phyloP scores from a whole-genome alignment of 768 basidiomycete species.

The Boletus barrowsii region DNA sequence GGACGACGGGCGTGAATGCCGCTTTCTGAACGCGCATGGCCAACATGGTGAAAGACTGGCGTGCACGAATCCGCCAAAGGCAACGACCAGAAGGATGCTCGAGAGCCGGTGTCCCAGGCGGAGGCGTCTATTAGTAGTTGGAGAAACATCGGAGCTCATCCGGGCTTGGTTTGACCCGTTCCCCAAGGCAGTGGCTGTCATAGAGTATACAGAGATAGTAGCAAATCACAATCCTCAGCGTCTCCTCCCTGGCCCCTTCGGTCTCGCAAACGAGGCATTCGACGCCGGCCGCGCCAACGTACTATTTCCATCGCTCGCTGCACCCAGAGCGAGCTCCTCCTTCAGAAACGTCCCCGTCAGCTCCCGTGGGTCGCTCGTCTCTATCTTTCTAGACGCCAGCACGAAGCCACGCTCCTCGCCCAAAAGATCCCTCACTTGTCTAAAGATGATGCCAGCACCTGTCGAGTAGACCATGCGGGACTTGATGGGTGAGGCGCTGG shows the following conservation, averaged over 20 bases:
- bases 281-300: conserved; percentile 12
- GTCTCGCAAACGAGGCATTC: conserved; percentile 60
- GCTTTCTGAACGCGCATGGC: conserved; percentile 11
- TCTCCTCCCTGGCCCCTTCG: conserved; percentile 64
- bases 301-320: conserved; percentile 4
- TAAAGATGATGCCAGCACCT: conserved; percentile 54
- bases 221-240: conserved; percentile 23
- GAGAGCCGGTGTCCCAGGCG: neutral
- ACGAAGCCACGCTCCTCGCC: conserved; percentile 39
- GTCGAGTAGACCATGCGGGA: conserved; percentile 89
- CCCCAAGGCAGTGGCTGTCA: neutral
- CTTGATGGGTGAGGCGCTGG: conserved; percentile 74
- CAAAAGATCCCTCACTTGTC: conserved; percentile 52
- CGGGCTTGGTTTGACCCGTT: neutral
- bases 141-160: conserved; percentile 24
- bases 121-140: neutral
- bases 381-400: conserved; percentile 62
- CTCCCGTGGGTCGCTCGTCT: conserved; percentile 79
- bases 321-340: conserved; percentile 48
- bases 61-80: neutral
- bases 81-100: neutral
- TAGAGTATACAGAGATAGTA: neutral
- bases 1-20: conserved; percentile 15
- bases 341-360: conserved; percentile 62
- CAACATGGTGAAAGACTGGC: conserved; percentile 20